Base-by-base conservation (phyloP, 1,284 basidiomycete species). In the Fomitopsis schrenkii region DNA sequence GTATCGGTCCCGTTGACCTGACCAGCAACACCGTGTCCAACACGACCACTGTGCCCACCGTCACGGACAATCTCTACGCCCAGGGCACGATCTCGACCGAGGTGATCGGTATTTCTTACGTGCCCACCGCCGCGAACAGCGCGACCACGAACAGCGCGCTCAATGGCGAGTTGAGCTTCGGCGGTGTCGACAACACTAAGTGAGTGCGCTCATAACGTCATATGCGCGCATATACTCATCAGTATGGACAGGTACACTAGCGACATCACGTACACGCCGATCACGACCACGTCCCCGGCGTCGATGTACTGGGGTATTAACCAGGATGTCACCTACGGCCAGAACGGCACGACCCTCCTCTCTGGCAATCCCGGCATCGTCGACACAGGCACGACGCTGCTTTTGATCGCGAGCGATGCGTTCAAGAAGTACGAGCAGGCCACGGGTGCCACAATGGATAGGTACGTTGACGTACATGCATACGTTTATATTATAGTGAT, bases 281-380 rank as follows among this genome's bases (percentile, higher is more conserved):
- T 86, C 65, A 86, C 85, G n/a, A 71, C 59, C 26, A 82, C 77
- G 2, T 75, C 67, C 1, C 82, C 82, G 12, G 79, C 82, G 3
- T 77, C 74, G 50, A 41, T 65, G 5, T 86, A 77, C 69, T 85
- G 83, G 83, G 84, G 84, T 38, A 82, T 86, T 59, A 76, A 86
- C 63, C 79, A 83, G 71, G 73, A 73, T 42, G 67, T 86, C 57
- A 67, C 72, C 0, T 86, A 85, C 65, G 83, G 79, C 42, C 45
- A 60, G 7, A 67, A 58, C 26, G 59, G 56, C 60, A 71, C 70
- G 19, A 65, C 69, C 1, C 73, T 86, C 52, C 68, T 85, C 46
- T 61, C 69, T 9, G 62, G 63, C 9, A 73, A 79, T 8, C 73
- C 79, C 40, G 84, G 83, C 30, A 83, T 86, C 65, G 80, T 85